Base-by-base conservation (phyloP, 371 early-diverging fungal genomes). In the Blastocladiella emersonii region DNA sequence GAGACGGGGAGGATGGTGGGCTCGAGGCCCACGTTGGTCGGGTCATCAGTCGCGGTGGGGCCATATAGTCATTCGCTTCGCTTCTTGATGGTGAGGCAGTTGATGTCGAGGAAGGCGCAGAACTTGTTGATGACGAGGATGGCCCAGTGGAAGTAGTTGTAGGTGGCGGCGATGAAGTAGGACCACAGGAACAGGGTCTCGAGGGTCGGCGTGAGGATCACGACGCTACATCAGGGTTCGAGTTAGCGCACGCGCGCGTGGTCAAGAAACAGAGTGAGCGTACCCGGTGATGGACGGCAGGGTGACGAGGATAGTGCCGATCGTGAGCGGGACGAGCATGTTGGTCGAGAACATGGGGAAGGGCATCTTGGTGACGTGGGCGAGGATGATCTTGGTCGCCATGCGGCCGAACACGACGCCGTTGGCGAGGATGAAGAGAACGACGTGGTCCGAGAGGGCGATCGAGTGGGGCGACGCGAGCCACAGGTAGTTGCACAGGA, bases 401-500 rank as follows among this genome's bases (percentile, higher is more conserved):
- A 92, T 89, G 49, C 91, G 81, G 34, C 92, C 93, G 81, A 92
- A 91, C 2, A 84, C 88, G 64, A 90, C 77, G 36, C 91, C 90
- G 23, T 79, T 78, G 5, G 89, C 83, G 30, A 86, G 63, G 32
- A 83, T 74, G 65, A 84, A 90, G 32, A 89, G 74, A n/a, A 89
- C 78, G 57, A 83, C 73, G 63, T 90, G 86, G 62, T 84, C 71
- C 61, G 82, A 72, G 37, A 71, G 64, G 44, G 86, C 69, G 63
- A 90, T 79, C 4, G 87, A 86, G 64, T 79, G 74, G 57, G 87
- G 85, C 2, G 83, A 78, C 3, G 77, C 75, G 34, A 86, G 68
- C 92, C 92, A 92, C 34, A 82, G 67, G 56, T 77, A 78, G 48
- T 82, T 79, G 34, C 81, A 67, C 35, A 69, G 59, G 13, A 75